Evolutionary conservation across 768 basidiomycete species (phyloP).

Genomic region (Leccinum olivaceopallidum): DNA sequence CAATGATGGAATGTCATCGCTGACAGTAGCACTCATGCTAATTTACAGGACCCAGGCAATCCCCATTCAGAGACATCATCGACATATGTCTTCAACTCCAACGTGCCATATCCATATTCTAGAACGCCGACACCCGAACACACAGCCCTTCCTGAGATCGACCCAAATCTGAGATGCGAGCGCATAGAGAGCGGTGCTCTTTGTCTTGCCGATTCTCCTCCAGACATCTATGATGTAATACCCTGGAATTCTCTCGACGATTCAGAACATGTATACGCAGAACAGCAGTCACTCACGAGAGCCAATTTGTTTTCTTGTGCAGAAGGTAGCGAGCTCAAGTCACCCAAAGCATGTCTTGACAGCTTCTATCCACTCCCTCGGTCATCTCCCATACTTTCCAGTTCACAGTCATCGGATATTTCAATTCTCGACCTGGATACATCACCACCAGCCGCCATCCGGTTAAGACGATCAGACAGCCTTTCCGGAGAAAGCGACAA

Average conservation of each 20-base stretch:
- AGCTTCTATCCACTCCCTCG: constrained; percentile 12
- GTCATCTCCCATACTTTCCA: constrained; percentile 26
- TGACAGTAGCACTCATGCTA: constrained; percentile 4
- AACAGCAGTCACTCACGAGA: not conserved
- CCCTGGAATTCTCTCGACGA: constrained; percentile 1
- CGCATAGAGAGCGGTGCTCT: not conserved
- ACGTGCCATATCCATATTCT: not conserved
- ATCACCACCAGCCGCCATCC: constrained; percentile 17
- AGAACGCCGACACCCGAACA: not conserved
- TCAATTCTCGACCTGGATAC: constrained; percentile 25
- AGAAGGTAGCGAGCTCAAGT: not conserved
- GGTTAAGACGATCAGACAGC: not conserved
- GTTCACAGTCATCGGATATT: constrained; percentile 15
- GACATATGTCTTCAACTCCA: not conserved
- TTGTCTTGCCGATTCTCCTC: constrained; percentile 3
- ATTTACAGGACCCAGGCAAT: constrained; percentile 7
- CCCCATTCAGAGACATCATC: not conserved
- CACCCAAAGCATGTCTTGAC: not conserved
- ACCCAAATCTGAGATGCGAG: not conserved
- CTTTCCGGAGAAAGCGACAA: not conserved
- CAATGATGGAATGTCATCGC: not conserved
- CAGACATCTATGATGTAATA: not conserved
- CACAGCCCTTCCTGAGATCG: not conserved
- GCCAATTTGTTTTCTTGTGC: not conserved
- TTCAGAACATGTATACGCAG: constrained; percentile 4